phyloP scores from a whole-genome alignment of 2,329 filamentous ascomycete species.

The Ploettnerulaceae sp. region DNA sequence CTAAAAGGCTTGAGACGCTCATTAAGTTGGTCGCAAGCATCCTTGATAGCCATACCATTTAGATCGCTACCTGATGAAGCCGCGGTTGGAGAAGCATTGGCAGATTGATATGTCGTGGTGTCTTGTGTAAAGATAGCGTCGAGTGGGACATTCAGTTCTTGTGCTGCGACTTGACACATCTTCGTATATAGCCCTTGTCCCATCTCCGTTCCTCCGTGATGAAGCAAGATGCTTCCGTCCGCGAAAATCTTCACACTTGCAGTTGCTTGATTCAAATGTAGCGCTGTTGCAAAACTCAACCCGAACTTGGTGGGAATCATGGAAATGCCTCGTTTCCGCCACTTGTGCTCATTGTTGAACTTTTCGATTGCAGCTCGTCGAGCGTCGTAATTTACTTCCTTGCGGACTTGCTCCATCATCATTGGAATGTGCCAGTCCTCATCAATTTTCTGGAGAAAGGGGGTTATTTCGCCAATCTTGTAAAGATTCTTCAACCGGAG shows the following conservation, averaged over 20 bases:
- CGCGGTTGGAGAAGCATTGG: constrained; percentile 86
- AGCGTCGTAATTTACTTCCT: constrained; percentile 65
- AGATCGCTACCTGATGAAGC: constrained; percentile 89
- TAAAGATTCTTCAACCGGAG: constrained; percentile 86
- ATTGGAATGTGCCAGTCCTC: constrained; percentile 85
- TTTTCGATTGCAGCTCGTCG: constrained; percentile 63
- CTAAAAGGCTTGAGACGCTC: constrained; percentile 77
- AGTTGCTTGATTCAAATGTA: constrained; percentile 92
- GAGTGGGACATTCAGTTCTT: constrained; percentile 75
- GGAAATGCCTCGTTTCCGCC: constrained; percentile 79
- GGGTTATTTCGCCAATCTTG: constrained; percentile 66
- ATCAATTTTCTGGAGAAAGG: constrained; percentile 81
- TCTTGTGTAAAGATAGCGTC: constrained; percentile 84
- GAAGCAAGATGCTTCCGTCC: constrained; percentile 84
- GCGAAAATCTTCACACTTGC: constrained; percentile 95
- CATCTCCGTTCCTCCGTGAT: constrained; percentile 95
- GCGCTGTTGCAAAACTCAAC: constrained; percentile 81
- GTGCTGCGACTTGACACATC: constrained; percentile 88
- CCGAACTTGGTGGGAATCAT: constrained; percentile 89
- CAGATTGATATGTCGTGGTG: constrained; percentile 88
- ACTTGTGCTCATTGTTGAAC: constrained; percentile 82
- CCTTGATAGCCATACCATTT: constrained; percentile 92
- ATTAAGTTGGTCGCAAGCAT: constrained; percentile 86
- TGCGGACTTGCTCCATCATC: constrained; percentile 81
- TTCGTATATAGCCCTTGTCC: constrained; percentile 91